A percentile compares a stretch with the other conserved stretches of the same genome.
These are phyloP conservation scores for Proliferodiscus dingleyae DNA, from an alignment of 2,329 filamentous ascomycete genomes.

Conservation along the genomic window DNA sequence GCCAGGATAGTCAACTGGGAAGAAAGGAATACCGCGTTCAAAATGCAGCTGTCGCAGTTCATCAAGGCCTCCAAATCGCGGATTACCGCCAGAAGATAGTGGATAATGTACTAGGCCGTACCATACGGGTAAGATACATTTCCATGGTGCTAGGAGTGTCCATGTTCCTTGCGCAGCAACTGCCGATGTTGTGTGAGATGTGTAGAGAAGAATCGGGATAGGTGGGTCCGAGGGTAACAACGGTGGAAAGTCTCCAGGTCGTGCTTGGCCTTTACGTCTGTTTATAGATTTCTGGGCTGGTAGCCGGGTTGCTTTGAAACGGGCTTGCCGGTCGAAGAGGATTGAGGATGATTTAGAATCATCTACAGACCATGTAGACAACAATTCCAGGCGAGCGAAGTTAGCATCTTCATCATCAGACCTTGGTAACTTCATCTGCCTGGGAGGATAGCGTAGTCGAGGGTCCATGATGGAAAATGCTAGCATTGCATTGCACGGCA, in stretches of 20 bases:
- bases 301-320: constrained; percentile 59
- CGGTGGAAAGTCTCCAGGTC: constrained; percentile 58
- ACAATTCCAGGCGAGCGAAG: constrained; percentile 48
- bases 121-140: constrained; percentile 82
- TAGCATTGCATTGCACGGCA: constrained; percentile 67
- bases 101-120: constrained; percentile 79
- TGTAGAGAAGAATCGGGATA: constrained; percentile 71
- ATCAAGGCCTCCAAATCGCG: constrained; percentile 74
- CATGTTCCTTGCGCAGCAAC: constrained; percentile 62
- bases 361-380: constrained; percentile 67
- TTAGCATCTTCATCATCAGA: constrained; percentile 34
- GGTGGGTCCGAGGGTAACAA: constrained; percentile 58
- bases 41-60: constrained; percentile 78
- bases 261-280: constrained; percentile 60
- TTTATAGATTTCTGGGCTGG: constrained; percentile 79
- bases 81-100: constrained; percentile 72
- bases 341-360: constrained; percentile 39
- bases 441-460: constrained; percentile 71
- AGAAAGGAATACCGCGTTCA: constrained; percentile 74
- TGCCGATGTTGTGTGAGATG: constrained; percentile 46
- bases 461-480: constrained; percentile 74
- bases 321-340: constrained; percentile 64
- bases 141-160: constrained; percentile 86
- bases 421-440: constrained; percentile 41
- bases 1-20: constrained; percentile 78